Percentiles rank a stretch among this genome's conserved stretches.
These are phyloP conservation scores for Talaromyces liani DNA, from an alignment of 495 filamentous ascomycete genomes.

Conservation along the genomic window DNA sequence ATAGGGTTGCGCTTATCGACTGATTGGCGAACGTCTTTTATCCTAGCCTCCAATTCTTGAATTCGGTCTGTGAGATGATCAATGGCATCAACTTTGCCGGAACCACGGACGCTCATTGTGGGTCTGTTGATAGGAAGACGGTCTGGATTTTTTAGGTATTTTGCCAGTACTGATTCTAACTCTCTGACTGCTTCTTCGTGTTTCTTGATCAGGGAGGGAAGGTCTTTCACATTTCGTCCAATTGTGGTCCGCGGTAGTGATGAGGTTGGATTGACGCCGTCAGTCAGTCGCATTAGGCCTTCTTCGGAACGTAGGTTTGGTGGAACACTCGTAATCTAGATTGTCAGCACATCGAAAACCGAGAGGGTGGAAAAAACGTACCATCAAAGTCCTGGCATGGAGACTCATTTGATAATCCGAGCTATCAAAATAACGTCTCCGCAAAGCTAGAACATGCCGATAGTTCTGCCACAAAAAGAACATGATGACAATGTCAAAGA, in stretches of 20 bases:
- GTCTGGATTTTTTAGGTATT: constrained; percentile 82
- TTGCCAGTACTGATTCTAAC: constrained; percentile 76
- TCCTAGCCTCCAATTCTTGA: constrained; percentile 69
- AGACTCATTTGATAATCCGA: constrained; percentile 84
- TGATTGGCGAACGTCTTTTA: constrained; percentile 70
- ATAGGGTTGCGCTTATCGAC: constrained; percentile 83
- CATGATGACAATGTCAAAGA: constrained; percentile 66
- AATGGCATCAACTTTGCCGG: constrained; percentile 76
- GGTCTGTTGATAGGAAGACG: constrained; percentile 74
- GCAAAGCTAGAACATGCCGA: constrained; percentile 56
- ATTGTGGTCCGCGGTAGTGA: constrained; percentile 73
- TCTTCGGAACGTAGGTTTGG: constrained; percentile 67
- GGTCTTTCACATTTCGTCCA: constrained; percentile 82
- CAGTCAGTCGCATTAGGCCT: constrained; percentile 73
- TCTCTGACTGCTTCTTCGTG: constrained; percentile 74
- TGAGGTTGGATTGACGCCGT: constrained; percentile 64
- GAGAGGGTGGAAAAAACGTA: constrained; percentile 23
- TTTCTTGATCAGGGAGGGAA: constrained; percentile 76
- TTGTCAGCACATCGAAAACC: constrained; percentile 1
- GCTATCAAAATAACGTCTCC: constrained; percentile 75
- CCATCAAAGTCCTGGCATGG: constrained; percentile 86
- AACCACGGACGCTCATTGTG: constrained; percentile 55
- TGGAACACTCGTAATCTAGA: constrained; percentile 78
- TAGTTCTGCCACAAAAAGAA: constrained; percentile 92
- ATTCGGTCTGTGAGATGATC: constrained; percentile 87